Base-by-base conservation (phyloP, 139 green algal genomes). In the Coccomyxa sp. region DNA sequence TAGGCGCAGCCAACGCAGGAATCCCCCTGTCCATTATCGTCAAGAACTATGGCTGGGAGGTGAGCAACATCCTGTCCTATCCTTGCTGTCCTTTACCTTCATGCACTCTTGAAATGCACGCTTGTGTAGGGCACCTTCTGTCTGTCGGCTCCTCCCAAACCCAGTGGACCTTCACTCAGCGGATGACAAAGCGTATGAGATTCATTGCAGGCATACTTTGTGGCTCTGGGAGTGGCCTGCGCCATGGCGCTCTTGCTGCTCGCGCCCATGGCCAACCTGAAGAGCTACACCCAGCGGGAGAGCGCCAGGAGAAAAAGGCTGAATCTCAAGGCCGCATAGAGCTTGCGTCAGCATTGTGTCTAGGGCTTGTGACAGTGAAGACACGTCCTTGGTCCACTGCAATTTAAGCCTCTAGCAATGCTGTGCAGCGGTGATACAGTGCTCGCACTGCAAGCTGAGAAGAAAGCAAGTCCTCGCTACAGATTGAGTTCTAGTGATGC, bases 1-100 rank as follows among this genome's bases (percentile, higher is more conserved):
- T 95, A 75, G 91, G 90, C 33, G 93, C 93, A n/a, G 93, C 93
- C 58, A 97, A 95, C 77, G 89, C 94, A 64, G 94, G 94, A 75
- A 94, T 98, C 77, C 95, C 95, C 1, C 90, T 99, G 38, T 97
- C 93, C 54, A 93, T 97, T 80, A 96, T 99, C 64, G 95, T 99
- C 39, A 95, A 96, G 89, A 88, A 96, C 75, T 96, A 93, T 78
- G 94, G 94, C 64, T 97, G 94, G 94, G 73, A 73, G 31, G 41
- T 41, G 36, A n/a, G 2, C 50, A 31, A 2, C 50, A 31, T 64
- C 22, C 3, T 31, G 50, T 64, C 27, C 18, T 18, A 18, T 64
- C 18, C 50, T 31, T 31, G 50, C 2, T 64, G 22, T 64, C 5
- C 50, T 64, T 7, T 18, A 64, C 22, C 22, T 64, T 12, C 27